phyloP scores from a whole-genome alignment of 352 stramenopile genomes.

The Pythium sukuiense region DNA sequence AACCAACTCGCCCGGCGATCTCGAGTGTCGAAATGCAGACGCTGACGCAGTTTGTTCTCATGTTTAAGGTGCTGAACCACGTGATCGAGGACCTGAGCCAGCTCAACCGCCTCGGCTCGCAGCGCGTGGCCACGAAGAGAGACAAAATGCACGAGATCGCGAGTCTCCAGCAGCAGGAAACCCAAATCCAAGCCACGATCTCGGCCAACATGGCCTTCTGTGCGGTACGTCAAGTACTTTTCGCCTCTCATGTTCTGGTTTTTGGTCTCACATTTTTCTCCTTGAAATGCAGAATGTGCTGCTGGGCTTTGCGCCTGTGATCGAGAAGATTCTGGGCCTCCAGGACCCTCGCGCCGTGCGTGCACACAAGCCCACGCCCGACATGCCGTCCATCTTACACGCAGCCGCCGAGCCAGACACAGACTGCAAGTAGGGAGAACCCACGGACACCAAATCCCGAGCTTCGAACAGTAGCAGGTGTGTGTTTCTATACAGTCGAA shows the following conservation, averaged over 20 bases:
- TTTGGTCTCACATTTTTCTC: neutral
- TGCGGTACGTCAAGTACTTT: conserved; percentile 7
- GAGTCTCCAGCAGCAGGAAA: conserved; percentile 1
- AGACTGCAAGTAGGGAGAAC: neutral
- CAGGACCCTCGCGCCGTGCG: neutral
- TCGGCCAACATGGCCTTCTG: conserved; percentile 22
- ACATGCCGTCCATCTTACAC: conserved; percentile 18
- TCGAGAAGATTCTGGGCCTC: conserved; percentile 23
- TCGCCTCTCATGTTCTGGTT: neutral
- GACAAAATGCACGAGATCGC: conserved; percentile 6
- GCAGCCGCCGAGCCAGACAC: neutral
- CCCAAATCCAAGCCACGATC: conserved; percentile 20
- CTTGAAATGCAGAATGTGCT: conserved; percentile 14
- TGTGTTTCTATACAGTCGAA: too few relatives aligned
- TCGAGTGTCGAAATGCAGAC: conserved; percentile 32
- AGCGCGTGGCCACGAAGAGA: conserved; percentile 26
- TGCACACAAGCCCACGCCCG: neutral
- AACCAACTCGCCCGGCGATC: conserved; percentile 10
- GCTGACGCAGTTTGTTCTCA: conserved; percentile 46
- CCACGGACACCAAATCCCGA: too few relatives aligned
- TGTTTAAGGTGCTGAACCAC: conserved; percentile 43
- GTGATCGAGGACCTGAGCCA: conserved; percentile 49
- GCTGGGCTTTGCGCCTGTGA: conserved; percentile 24
- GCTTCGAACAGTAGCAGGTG: too few relatives aligned
- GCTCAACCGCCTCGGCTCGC: conserved; percentile 37